A percentile compares a stretch with the other conserved stretches of the same genome.
Conservation (phyloP, 192 early-diverging fungal genomes). For the Umbelopsis isabellina region DNA sequence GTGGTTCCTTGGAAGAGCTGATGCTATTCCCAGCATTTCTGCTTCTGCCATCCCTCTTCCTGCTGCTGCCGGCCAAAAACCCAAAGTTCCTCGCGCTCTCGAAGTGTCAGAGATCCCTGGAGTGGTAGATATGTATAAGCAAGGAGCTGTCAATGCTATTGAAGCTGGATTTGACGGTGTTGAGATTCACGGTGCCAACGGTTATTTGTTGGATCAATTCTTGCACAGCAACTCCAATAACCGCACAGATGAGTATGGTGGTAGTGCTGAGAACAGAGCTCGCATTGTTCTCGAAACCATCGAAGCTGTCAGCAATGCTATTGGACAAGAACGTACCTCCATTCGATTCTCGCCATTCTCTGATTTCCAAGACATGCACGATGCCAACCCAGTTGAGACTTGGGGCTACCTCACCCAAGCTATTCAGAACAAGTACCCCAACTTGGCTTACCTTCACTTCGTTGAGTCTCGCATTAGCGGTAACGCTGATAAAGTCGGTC, state of each 20-base stretch:
- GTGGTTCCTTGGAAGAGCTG: slow-evolving; percentile 44
- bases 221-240: slow-evolving; percentile 79
- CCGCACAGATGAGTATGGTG: slow-evolving; percentile 88
- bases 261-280: slow-evolving; percentile 81
- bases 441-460: slow-evolving; percentile 36
- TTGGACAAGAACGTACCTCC: slow-evolving; percentile 59
- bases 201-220: slow-evolving; percentile 86
- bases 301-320: slow-evolving; percentile 48
- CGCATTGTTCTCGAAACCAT: slow-evolving; percentile 74
- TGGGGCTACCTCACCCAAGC: slow-evolving; percentile 29
- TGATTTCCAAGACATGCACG: slow-evolving; percentile 37
- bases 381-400: slow-evolving; percentile 30
- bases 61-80: not conserved
- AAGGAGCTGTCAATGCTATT: slow-evolving; percentile 68
- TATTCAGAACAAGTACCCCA: slow-evolving; percentile 28
- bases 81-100: slow-evolving; percentile 59
- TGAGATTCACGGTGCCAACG: slow-evolving; percentile 91
- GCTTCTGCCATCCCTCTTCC: slow-evolving; percentile 24
- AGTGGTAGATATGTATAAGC: slow-evolving; percentile 60
- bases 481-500: not conserved
- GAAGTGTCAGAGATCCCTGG: slow-evolving; percentile 66
- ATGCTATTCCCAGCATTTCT: slow-evolving; percentile 17
- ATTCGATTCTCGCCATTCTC: slow-evolving; percentile 34
- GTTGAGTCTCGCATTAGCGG: slow-evolving; percentile 28
- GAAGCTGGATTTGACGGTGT: slow-evolving; percentile 86